phyloP scores from a whole-genome alignment of 1,139 yeast genomes.

The Taphrina populina region DNA sequence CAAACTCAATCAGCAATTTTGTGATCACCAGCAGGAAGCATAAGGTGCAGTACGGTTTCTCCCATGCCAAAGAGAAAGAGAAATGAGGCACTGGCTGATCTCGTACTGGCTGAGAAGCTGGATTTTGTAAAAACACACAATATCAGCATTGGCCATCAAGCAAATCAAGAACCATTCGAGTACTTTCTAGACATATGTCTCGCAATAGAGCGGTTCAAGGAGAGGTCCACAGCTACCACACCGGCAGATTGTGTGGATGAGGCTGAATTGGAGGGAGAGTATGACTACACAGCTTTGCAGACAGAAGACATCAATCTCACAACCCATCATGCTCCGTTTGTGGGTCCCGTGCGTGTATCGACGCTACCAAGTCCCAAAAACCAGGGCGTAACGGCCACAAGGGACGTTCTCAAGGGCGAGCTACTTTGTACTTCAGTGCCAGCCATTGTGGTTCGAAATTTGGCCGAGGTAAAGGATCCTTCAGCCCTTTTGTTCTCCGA shows the following conservation, averaged over 20 bases:
- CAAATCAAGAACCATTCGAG: neutral
- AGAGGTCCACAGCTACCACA: neutral
- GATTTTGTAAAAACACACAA: neutral
- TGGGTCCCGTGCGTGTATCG: slow-evolving; percentile 8
- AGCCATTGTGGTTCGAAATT: slow-evolving; percentile 3
- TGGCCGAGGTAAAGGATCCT: slow-evolving; percentile 1
- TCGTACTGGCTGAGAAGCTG: slow-evolving; percentile 4
- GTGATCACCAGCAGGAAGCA: neutral
- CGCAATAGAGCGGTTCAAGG: neutral
- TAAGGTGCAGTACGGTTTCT: no score
- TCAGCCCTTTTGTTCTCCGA: slow-evolving; percentile 11
- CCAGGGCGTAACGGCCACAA: slow-evolving; percentile 8
- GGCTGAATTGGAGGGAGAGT: slow-evolving; percentile 12
- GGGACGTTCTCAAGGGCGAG: slow-evolving; percentile 14
- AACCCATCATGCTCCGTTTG: neutral
- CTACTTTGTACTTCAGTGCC: slow-evolving; percentile 16
- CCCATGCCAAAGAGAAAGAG: slow-evolving; percentile 5
- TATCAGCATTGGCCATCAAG: neutral
- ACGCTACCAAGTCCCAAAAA: slow-evolving; percentile 2
- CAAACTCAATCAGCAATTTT: neutral
- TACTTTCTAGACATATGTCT: slow-evolving; percentile 19
- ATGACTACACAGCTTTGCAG: slow-evolving; percentile 7
- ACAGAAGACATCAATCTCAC: neutral
- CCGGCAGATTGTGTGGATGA: neutral
- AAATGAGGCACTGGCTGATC: neutral